A percentile compares a stretch with the other conserved stretches of the same genome.
Evolutionary conservation across 2,329 filamentous ascomycete species (phyloP).

Genomic region (Ceratocystis cacaofunesta): DNA sequence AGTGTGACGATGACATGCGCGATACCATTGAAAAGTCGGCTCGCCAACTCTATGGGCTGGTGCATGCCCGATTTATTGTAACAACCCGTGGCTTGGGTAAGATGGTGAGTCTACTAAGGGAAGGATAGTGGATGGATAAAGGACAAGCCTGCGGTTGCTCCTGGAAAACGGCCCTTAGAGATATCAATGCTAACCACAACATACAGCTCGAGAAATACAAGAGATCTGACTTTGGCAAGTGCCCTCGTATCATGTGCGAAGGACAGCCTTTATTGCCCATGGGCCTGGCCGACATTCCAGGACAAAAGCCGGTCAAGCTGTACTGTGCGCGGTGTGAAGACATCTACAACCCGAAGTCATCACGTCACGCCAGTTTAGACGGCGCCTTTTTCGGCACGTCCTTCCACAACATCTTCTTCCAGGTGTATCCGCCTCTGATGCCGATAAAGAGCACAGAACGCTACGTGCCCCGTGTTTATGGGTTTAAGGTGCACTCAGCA

Average conservation of each 20-base stretch:
- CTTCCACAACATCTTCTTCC: slow-evolving; percentile 98
- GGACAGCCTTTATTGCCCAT: slow-evolving; percentile 87
- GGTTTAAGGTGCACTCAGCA: slow-evolving; percentile 85
- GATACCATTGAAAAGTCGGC: slow-evolving; percentile 97
- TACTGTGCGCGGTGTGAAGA: slow-evolving; percentile 97
- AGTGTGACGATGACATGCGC: slow-evolving; percentile 96
- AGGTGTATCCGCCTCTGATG: slow-evolving; percentile 84
- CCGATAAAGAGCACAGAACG: slow-evolving; percentile 73
- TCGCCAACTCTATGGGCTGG: slow-evolving; percentile 84
- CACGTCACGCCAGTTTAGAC: slow-evolving; percentile 85
- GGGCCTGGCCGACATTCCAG: slow-evolving; percentile 80
- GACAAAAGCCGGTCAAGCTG: slow-evolving; percentile 82
- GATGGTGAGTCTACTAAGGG: slow-evolving; percentile 51
- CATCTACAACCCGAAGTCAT: slow-evolving; percentile 96
- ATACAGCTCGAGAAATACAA: slow-evolving; percentile 93
- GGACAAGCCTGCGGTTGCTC: background rate
- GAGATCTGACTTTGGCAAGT: slow-evolving; percentile 95
- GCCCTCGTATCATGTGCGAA: slow-evolving; percentile 88
- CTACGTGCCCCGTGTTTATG: slow-evolving; percentile 82
- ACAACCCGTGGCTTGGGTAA: slow-evolving; percentile 87
- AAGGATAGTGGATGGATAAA: background rate
- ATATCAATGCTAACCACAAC: slow-evolving; percentile 1
- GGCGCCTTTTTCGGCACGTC: slow-evolving; percentile 96
- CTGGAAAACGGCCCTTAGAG: background rate
- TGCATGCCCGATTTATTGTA: slow-evolving; percentile 92